Evolutionary conservation across 169 alveolate genomes (phyloP).

Genomic region (Perkinsus chesapeaki): DNA sequence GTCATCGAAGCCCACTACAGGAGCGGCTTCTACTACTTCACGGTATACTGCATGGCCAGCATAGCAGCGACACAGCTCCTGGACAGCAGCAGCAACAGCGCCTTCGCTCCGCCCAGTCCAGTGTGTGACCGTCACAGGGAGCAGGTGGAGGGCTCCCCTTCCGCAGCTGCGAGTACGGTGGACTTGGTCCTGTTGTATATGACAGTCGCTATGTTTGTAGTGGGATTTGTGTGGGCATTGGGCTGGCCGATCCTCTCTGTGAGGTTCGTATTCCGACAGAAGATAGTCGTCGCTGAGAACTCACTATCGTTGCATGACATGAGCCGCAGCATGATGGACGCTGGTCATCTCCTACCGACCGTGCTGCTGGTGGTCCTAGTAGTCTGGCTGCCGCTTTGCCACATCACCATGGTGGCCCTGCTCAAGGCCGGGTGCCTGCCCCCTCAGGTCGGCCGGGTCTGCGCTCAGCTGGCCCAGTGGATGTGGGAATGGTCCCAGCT

Average conservation of each 20-base stretch:
- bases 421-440: neutral
- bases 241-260: neutral
- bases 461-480: neutral
- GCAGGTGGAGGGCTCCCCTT: neutral
- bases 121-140: neutral
- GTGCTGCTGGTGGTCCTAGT: neutral
- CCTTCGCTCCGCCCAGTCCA: neutral
- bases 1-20: neutral
- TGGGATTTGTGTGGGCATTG: neutral
- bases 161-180: neutral
- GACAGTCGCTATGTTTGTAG: neutral
- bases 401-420: neutral
- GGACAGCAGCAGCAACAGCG: neutral
- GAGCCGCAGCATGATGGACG: neutral
- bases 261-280: neutral
- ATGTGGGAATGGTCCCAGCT: neutral
- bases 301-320: neutral
- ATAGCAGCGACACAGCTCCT: neutral
- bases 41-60: neutral
- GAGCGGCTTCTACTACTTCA: neutral
- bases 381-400: neutral
- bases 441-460: neutral
- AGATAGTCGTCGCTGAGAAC: neutral
- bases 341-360: neutral
- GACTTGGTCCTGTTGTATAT: neutral